Conservation (phyloP, 2,329 filamentous ascomycete species). For the Penicillium sp. region DNA sequence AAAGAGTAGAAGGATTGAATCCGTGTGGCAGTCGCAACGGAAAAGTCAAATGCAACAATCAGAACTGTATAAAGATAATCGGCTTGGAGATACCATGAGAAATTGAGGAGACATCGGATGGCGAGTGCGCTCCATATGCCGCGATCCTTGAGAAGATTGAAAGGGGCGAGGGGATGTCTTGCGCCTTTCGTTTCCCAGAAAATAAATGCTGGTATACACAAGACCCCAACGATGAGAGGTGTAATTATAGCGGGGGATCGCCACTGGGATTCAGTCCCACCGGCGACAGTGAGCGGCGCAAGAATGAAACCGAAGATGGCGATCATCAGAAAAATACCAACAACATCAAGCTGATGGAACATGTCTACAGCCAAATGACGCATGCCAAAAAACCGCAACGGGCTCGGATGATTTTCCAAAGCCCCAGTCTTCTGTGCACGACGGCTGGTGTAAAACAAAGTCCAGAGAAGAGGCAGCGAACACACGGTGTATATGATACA, state of each 20-base stretch:
- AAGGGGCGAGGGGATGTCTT: slow-evolving; percentile 1
- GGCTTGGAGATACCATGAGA: slow-evolving; percentile 8
- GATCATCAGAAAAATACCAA: slow-evolving; percentile 3
- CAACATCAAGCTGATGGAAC: slow-evolving; percentile 5
- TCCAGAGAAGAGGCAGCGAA: slow-evolving; percentile 3
- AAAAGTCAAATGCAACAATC: slow-evolving; percentile 8
- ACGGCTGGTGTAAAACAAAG: slow-evolving; percentile 1
- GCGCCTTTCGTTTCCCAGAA: slow-evolving; percentile 5
- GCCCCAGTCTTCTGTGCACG: neutral
- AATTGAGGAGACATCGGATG: slow-evolving; percentile 5
- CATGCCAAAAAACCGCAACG: neutral
- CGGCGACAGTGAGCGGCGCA: slow-evolving; percentile 1
- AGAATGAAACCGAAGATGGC: slow-evolving; percentile 5
- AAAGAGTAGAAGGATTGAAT: slow-evolving; percentile 6
- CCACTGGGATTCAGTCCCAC: slow-evolving; percentile 4
- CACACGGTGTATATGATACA: slow-evolving; percentile 3
- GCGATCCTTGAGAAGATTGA: slow-evolving; percentile 3
- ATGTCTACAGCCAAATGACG: neutral
- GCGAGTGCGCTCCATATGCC: slow-evolving; percentile 3
- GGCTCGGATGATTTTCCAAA: neutral
- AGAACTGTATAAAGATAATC: slow-evolving; percentile 7
- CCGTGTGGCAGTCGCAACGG: slow-evolving; percentile 2
- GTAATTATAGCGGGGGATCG: neutral
- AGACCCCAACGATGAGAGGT: neutral
- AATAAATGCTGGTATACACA: slow-evolving; percentile 1